Conservation (phyloP, 2,329 filamentous ascomycete genomes). For the Trichoderma sp. region DNA sequence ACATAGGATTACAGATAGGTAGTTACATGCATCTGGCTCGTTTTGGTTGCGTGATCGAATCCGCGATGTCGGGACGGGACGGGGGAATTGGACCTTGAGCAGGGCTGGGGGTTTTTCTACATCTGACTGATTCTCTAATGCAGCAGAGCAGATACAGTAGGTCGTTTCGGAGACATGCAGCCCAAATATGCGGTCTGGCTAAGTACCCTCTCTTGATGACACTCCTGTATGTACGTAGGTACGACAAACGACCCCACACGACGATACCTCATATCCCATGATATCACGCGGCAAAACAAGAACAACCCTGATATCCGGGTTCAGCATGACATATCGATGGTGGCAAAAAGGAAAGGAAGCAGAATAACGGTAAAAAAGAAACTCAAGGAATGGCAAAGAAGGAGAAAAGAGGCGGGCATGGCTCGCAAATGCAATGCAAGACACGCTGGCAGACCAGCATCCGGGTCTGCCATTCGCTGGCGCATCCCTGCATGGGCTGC, state of each 20-base stretch:
- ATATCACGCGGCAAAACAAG: background rate
- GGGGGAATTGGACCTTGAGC: background rate
- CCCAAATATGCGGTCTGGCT: background rate
- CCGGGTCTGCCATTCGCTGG: constrained; percentile 10
- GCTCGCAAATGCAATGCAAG: constrained; percentile 28
- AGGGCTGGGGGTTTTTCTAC: background rate
- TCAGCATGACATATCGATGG: background rate
- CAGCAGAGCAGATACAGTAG: background rate
- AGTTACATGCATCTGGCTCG: background rate
- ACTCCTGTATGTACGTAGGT: background rate
- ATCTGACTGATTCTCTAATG: background rate
- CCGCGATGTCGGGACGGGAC: background rate
- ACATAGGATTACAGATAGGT: background rate
- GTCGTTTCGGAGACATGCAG: background rate
- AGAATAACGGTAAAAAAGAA: background rate
- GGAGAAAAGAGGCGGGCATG: background rate
- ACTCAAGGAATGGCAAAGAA: background rate
- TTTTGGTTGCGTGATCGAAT: background rate
- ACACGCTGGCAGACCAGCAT: constrained; percentile 28
- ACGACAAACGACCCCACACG: background rate
- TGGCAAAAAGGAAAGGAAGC: background rate
- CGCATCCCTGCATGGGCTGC: constrained; percentile 12
- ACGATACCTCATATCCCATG: background rate
- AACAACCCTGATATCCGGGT: background rate
- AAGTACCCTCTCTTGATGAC: background rate